Evolutionary conservation across 2,329 filamentous ascomycete genomes (phyloP).

Genomic region (Fusarium pseudograminearum): DNA sequence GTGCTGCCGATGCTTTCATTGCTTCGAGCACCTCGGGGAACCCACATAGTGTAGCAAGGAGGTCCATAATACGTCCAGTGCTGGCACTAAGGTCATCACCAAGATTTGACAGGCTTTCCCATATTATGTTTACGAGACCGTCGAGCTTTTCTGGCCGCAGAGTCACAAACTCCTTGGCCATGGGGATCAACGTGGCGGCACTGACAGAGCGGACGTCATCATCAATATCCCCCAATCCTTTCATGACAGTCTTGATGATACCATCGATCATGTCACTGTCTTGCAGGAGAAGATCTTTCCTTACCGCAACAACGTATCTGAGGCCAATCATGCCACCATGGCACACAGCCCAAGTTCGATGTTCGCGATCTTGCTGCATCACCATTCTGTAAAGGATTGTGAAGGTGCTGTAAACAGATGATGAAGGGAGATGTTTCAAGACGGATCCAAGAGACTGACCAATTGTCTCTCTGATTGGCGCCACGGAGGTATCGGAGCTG

Average conservation of each 20-base stretch:
- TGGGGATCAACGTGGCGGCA: conserved; percentile 95
- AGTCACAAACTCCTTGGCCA: conserved; percentile 93
- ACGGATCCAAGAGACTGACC: conserved; percentile 93
- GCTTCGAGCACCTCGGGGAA: conserved; percentile 92
- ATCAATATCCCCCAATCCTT: conserved; percentile 88
- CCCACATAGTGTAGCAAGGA: conserved; percentile 93
- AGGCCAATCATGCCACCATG: conserved; percentile 98
- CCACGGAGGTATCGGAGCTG: conserved; percentile 96
- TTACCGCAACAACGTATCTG: conserved; percentile 92
- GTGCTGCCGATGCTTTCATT: conserved; percentile 89
- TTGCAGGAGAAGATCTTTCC: conserved; percentile 89
- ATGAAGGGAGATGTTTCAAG: conserved; percentile 82
- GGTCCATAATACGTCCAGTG: conserved; percentile 98
- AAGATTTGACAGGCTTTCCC: conserved; percentile 96
- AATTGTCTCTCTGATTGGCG: conserved; percentile 93
- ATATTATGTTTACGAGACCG: conserved; percentile 90
- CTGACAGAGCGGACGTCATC: conserved; percentile 98
- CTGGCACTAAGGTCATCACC: conserved; percentile 97
- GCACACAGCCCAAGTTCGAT: conserved; percentile 90
- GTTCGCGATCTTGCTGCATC: conserved; percentile 84
- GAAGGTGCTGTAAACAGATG: conserved; percentile 87
- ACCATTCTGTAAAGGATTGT: conserved; percentile 87
- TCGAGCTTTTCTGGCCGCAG: conserved; percentile 83
- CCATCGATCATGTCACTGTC: conserved; percentile 91
- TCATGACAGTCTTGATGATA: conserved; percentile 92